Base-by-base conservation (phyloP, 1,284 basidiomycete genomes). In the Ustilago cynodontis region DNA sequence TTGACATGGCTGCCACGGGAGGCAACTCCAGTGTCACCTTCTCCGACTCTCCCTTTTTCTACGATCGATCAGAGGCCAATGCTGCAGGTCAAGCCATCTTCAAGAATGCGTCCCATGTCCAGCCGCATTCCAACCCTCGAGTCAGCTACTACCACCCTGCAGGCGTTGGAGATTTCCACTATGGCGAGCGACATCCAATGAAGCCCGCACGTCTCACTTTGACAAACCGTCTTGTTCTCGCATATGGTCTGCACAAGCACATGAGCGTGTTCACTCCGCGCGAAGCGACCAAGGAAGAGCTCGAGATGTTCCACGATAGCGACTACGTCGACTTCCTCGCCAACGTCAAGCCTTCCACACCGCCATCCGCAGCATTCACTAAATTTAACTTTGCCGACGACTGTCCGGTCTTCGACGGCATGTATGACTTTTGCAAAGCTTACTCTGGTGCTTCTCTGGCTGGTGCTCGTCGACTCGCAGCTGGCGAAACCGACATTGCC, bases 131-230 rank as follows among this genome's bases (percentile, higher is more conserved):
- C 0, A 79, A 81, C 29, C 69, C 93, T 0, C 91, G 92, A 74
- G 96, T 99, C 11, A 94, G 94, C 14, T 99, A 98, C 87, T 99
- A 97, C 87, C 95, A 93, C 82, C 94, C 96, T 0, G 92, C 93
- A 86, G 93, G 93, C 60, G 94, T 98, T 3, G 97, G 97, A 1
- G 92, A 94, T 80, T 94, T 95, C 86, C 82, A 84, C 74, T 84
- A 84, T 26, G 85, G 95, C 93, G 94, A 98, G 90, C 90, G 93
- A 51, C 96, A 99, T 88, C 97, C 96, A 2, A 99, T 99, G 96
- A 97, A 98, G 85, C 96, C 96, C 1, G 94, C 98, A 75, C 90
- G 97, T 16, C 87, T 99, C 11, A 95, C 95, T 3, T 87, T 99
- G 55, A 98, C 96, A 8, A 99, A 99, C 82, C 92, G 94, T 6